Base-by-base conservation (phyloP, 2,329 filamentous ascomycete genomes). In the Mariannaea sp. region DNA sequence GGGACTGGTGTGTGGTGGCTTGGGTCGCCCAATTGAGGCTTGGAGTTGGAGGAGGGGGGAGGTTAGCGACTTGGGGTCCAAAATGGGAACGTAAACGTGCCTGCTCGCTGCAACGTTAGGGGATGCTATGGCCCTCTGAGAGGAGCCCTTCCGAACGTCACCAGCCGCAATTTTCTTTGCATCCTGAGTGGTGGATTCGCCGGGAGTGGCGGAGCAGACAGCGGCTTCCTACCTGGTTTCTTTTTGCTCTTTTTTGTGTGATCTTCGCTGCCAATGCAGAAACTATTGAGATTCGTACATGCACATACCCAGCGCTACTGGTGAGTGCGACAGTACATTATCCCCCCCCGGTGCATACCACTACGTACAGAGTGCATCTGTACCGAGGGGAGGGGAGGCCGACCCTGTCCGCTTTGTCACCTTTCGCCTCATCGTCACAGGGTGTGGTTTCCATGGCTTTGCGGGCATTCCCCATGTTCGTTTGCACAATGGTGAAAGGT, bases 141-240 rank as follows among this genome's bases (percentile, higher is more conserved):
- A 14, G 30, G 32, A 16, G 16, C 10, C n/a, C n/a, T 36, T 36
- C 14, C 12, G n/a, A 16, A 35, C 17, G 16, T 16, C 42, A 16
- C 49, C 36, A 53, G 49, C 49, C 49, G 41, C 49, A 53, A n/a
- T 24, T 47, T 9, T 17, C 17, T 33, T 17, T 22, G 17, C 19
- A 9, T 27, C 36, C 29, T 42, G 29, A 22, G 16, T 36, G 22
- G 35, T 49, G 53, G 56, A 39, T 62, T 54, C 56, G 58, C 54
- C 40, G 54, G 55, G 55, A 61, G 61, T 64, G 58, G 61, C 61
- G 61, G 61, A 64, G 61, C 53, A 22, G 24, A 24, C 16, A 19
- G 16, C 36, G 50, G 39, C 22, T 27, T 19, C 20, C 36, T 30
- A 48, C 38, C 44, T n/a, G n/a, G n/a, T n/a, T n/a, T n/a, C n/a